These are phyloP conservation scores for Penicillium olsonii DNA, from an alignment of 2,329 filamentous ascomycete genomes.

Conservation along the genomic window DNA sequence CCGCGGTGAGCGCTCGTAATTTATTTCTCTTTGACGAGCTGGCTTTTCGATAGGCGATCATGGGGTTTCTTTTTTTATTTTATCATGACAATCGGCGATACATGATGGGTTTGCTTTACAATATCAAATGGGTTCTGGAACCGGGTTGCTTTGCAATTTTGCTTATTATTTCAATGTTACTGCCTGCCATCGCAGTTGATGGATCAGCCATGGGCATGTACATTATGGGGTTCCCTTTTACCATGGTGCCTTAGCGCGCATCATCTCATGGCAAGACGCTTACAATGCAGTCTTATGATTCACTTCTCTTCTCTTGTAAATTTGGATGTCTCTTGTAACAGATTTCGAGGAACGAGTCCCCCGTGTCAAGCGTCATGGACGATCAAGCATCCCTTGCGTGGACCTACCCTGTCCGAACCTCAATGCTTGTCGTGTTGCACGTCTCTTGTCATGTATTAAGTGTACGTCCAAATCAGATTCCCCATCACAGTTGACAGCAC, in stretches of 20 bases:
- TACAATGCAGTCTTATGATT: conserved; percentile 35
- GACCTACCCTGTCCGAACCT: too few relatives aligned
- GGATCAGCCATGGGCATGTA: conserved; percentile 39
- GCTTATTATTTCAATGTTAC: conserved; percentile 35
- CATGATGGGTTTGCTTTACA: conserved; percentile 41
- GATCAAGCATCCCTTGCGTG: too few relatives aligned
- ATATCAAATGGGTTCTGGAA: conserved; percentile 42
- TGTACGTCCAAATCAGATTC: too few relatives aligned
- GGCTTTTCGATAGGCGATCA: conserved; percentile 42
- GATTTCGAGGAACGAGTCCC: too few relatives aligned
- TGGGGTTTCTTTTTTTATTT: conserved; percentile 39
- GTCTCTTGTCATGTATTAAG: too few relatives aligned
- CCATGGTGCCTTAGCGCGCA: conserved; percentile 32
- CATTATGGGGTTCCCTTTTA: conserved; percentile 33
- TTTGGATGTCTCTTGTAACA: too few relatives aligned
- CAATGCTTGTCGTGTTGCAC: too few relatives aligned
- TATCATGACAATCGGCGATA: conserved; percentile 46
- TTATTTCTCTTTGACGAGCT: conserved; percentile 33
- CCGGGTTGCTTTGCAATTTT: conserved; percentile 37
- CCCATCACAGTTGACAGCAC: neutral
- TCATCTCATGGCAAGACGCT: conserved; percentile 38
- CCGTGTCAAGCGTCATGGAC: too few relatives aligned
- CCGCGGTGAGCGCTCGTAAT: conserved; percentile 85
- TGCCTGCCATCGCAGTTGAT: conserved; percentile 27
- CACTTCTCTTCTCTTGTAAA: conserved; percentile 15